These are phyloP conservation scores for Yamadazyma aaseri DNA, from an alignment of 1,139 yeast species.

Conservation along the genomic window DNA sequence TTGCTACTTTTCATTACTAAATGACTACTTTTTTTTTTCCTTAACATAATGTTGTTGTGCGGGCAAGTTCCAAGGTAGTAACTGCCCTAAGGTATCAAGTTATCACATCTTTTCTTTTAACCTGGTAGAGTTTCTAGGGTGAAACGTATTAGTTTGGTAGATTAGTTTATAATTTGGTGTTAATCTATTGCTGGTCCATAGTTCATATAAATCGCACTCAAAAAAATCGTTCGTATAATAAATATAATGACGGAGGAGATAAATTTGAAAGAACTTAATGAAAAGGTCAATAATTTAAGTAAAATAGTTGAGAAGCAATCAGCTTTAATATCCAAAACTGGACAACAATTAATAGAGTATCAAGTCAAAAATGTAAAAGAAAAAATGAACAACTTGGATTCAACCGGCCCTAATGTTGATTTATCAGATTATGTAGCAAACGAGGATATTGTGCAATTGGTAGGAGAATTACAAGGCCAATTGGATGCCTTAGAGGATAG, in stretches of 20 bases:
- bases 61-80: no score
- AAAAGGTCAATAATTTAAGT: conserved; percentile 10
- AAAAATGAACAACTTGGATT: conserved; percentile 33
- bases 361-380: conserved; percentile 55
- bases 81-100: no score
- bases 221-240: not conserved
- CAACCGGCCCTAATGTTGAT: conserved; percentile 31
- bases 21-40: no score
- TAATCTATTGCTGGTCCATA: no score
- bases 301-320: conserved; percentile 49
- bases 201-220: not conserved
- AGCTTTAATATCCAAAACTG: conserved; percentile 55
- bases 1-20: no score
- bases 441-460: conserved; percentile 81
- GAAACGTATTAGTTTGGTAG: no score
- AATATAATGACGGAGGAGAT: conserved; percentile 4
- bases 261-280: conserved; percentile 12
- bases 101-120: no score
- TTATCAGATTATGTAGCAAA: conserved; percentile 67
- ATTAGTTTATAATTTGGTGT: no score
- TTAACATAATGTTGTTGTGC: no score
- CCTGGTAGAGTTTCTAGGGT: no score
- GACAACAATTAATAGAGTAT: conserved; percentile 68
- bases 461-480: conserved; percentile 87
- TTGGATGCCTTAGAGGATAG: conserved; percentile 70